These are phyloP conservation scores for Aspergillus calidoustus DNA, from an alignment of 2,329 filamentous ascomycete species.

Conservation along the genomic window DNA sequence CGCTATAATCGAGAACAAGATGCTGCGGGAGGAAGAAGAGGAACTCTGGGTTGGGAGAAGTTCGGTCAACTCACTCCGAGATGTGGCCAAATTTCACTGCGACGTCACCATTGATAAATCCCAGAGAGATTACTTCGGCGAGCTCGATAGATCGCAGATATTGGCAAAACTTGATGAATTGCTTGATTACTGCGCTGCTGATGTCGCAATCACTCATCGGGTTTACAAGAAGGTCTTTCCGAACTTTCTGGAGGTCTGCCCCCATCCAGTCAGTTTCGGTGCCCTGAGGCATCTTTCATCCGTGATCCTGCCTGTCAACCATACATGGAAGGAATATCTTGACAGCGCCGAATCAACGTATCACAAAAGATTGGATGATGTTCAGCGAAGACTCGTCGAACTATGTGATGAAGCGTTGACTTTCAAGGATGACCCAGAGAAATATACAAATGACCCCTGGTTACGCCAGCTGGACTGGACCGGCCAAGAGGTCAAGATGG, in stretches of 20 bases:
- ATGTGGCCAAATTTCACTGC: slow-evolving; percentile 96
- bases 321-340: slow-evolving; percentile 85
- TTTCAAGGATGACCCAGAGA: slow-evolving; percentile 69
- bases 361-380: slow-evolving; percentile 73
- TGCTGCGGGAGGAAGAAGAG: slow-evolving; percentile 79
- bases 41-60: slow-evolving; percentile 95
- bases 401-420: slow-evolving; percentile 78
- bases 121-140: slow-evolving; percentile 82
- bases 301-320: slow-evolving; percentile 87
- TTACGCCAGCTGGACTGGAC: slow-evolving; percentile 93
- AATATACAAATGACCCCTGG: slow-evolving; percentile 85
- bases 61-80: slow-evolving; percentile 90
- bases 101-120: slow-evolving; percentile 90
- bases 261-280: slow-evolving; percentile 96
- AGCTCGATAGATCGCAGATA: slow-evolving; percentile 74
- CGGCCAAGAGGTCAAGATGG: slow-evolving; percentile 87
- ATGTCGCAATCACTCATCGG: slow-evolving; percentile 88
- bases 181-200: slow-evolving; percentile 90
- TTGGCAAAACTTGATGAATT: slow-evolving; percentile 76
- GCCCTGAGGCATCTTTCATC: slow-evolving; percentile 91
- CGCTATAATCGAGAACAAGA: slow-evolving; percentile 69
- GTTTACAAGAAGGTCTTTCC: slow-evolving; percentile 96
- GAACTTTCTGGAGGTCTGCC: slow-evolving; percentile 84
- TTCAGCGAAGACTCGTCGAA: slow-evolving; percentile 73
- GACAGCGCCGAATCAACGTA: slow-evolving; percentile 85